Evolutionary conservation across 768 basidiomycete genomes (phyloP).

Genomic region (Termitomyces sp.): DNA sequence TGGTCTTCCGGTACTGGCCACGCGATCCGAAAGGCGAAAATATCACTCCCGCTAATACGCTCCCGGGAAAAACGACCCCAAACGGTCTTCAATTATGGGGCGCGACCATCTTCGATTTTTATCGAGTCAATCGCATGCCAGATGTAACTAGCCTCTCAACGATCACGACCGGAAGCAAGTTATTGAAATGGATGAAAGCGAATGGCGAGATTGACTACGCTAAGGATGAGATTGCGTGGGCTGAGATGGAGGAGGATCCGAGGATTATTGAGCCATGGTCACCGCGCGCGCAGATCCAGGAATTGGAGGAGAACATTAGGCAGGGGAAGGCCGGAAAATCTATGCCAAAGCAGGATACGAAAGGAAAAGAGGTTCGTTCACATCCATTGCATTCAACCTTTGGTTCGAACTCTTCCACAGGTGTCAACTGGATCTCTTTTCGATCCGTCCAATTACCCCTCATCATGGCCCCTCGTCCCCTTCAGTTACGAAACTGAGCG

Average conservation of each 20-base stretch:
- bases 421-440: slow-evolving; percentile 22
- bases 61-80: slow-evolving; percentile 26
- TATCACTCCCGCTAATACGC: slow-evolving; percentile 7
- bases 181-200: slow-evolving; percentile 31
- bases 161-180: slow-evolving; percentile 31
- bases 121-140: slow-evolving; percentile 22
- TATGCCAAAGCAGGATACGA: neutral
- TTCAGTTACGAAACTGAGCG: slow-evolving; percentile 23
- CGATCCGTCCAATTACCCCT: slow-evolving; percentile 31
- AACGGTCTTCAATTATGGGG: slow-evolving; percentile 38
- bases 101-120: slow-evolving; percentile 40
- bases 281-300: neutral
- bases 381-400: neutral
- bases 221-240: slow-evolving; percentile 27
- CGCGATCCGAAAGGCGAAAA: slow-evolving; percentile 9
- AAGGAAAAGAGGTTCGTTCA: slow-evolving; percentile 3
- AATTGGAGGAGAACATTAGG: slow-evolving; percentile 2
- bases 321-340: slow-evolving; percentile 4
- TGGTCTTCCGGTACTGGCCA: slow-evolving; percentile 14
- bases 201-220: slow-evolving; percentile 31
- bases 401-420: slow-evolving; percentile 2
- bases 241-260: slow-evolving; percentile 33
- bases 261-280: slow-evolving; percentile 21
- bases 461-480: slow-evolving; percentile 38
- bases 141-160: slow-evolving; percentile 11